Evolutionary conservation across 2,329 filamentous ascomycete genomes (phyloP).

Genomic region (Tolypocladium nubicola): DNA sequence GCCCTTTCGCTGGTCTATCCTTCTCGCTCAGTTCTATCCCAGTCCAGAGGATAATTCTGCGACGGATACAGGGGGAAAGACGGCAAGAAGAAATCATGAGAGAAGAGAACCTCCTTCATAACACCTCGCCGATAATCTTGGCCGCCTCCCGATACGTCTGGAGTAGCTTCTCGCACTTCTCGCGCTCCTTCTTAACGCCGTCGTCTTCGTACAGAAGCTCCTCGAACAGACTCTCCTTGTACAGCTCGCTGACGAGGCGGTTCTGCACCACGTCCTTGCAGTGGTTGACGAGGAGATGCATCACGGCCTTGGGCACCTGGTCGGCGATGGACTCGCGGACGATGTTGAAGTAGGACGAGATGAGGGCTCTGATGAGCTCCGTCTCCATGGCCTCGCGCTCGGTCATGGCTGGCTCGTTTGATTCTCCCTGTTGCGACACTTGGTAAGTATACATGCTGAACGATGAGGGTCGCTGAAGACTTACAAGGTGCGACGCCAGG

Average conservation of each 20-base stretch:
- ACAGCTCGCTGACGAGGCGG: constrained; percentile 86
- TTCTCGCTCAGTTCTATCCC: background rate
- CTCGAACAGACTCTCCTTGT: constrained; percentile 82
- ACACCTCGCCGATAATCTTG: constrained; percentile 94
- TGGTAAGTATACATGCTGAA: background rate
- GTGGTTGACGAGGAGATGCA: constrained; percentile 97
- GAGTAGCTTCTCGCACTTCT: constrained; percentile 95
- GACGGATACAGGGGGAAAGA: background rate
- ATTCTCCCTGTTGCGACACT: constrained; percentile 33
- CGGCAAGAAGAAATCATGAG: background rate
- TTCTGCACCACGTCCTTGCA: constrained; percentile 98
- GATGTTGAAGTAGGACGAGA: constrained; percentile 98
- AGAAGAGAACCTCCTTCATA: constrained; percentile 37
- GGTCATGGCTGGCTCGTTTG: constrained; percentile 76
- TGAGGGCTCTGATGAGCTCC: constrained; percentile 89
- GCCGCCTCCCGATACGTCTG: constrained; percentile 95
- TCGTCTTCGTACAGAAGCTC: constrained; percentile 97
- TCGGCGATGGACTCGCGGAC: constrained; percentile 97
- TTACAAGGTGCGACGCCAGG: constrained; percentile 47
- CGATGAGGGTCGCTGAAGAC: constrained; percentile 15
- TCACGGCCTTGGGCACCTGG: constrained; percentile 96
- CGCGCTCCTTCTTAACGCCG: constrained; percentile 89
- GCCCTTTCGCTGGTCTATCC: background rate
- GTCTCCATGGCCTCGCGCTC: constrained; percentile 96
- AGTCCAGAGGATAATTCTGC: background rate